Evolutionary conservation across 2,329 filamentous ascomycete genomes (phyloP).

Genomic region (Apiospora malaysiana): DNA sequence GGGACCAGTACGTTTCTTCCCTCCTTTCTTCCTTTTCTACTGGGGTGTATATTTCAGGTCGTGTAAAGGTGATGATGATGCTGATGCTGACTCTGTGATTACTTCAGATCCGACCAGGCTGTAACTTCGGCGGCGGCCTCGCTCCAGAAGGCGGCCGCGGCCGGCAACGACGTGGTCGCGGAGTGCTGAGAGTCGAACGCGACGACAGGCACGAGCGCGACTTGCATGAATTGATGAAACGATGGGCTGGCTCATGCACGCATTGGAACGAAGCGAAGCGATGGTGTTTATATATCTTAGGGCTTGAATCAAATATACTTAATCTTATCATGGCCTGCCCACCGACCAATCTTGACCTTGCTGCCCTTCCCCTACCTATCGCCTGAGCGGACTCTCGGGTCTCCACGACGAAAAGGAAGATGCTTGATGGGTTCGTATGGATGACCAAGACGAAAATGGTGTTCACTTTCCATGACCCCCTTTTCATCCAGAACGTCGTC

Average conservation of each 20-base stretch:
- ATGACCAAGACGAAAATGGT: too few relatives aligned
- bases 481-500: too few relatives aligned
- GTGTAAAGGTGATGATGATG: too few relatives aligned
- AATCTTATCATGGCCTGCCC: background rate
- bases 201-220: too few relatives aligned
- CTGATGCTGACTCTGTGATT: background rate
- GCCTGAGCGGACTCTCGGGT: too few relatives aligned
- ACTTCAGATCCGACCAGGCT: background rate
- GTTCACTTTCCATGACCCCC: too few relatives aligned
- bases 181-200: background rate
- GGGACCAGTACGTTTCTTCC: background rate
- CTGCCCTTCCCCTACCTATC: too few relatives aligned
- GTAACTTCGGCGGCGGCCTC: background rate
- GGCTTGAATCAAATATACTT: background rate
- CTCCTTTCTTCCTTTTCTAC: background rate
- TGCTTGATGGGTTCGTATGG: too few relatives aligned
- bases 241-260: background rate
- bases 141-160: background rate
- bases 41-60: too few relatives aligned
- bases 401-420: too few relatives aligned
- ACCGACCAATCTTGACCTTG: too few relatives aligned
- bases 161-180: background rate
- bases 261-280: background rate
- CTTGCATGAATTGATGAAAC: background rate
- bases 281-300: background rate